Conservation (phyloP, 2,329 filamentous ascomycete genomes). For the Scytalidium sp. region DNA sequence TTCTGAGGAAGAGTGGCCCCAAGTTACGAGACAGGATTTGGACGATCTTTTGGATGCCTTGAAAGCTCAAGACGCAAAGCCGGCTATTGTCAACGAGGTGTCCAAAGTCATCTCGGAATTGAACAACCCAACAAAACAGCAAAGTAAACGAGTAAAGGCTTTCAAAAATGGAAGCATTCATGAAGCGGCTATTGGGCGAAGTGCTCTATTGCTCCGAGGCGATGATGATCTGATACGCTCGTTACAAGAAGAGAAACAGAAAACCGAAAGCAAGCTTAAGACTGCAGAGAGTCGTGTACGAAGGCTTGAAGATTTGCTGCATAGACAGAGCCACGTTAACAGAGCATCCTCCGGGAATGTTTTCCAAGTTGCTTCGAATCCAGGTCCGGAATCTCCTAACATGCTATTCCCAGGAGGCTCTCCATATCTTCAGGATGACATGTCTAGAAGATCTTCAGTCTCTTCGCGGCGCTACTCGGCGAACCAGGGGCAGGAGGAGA, state of each 20-base stretch:
- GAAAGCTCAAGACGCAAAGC: slow-evolving; percentile 61
- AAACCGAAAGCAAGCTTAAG: slow-evolving; percentile 69
- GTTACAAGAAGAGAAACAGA: slow-evolving; percentile 80
- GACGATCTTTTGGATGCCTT: slow-evolving; percentile 69
- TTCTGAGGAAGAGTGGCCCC: slow-evolving; percentile 78
- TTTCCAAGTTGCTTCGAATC: slow-evolving; percentile 45
- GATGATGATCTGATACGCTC: slow-evolving; percentile 76
- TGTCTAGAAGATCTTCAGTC: slow-evolving; percentile 56
- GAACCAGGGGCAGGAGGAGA: slow-evolving; percentile 57
- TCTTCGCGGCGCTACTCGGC: slow-evolving; percentile 60
- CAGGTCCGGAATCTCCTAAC: slow-evolving; percentile 45
- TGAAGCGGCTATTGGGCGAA: slow-evolving; percentile 83
- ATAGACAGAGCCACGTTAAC: slow-evolving; percentile 69
- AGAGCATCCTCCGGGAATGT: slow-evolving; percentile 52
- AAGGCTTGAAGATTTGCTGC: slow-evolving; percentile 86
- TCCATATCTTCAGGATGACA: slow-evolving; percentile 33
- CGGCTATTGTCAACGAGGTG: slow-evolving; percentile 67
- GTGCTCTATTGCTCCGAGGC: slow-evolving; percentile 80
- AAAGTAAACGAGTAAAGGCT: slow-evolving; percentile 81
- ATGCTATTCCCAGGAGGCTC: slow-evolving; percentile 35
- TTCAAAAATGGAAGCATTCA: slow-evolving; percentile 97
- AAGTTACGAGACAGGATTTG: slow-evolving; percentile 71
- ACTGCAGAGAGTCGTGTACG: slow-evolving; percentile 88
- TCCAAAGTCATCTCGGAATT: slow-evolving; percentile 75
- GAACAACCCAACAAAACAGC: slow-evolving; percentile 78